Evolutionary conservation across 108 stramenopile species (phyloP).

Genomic region (Cyclotella kingstonii): DNA sequence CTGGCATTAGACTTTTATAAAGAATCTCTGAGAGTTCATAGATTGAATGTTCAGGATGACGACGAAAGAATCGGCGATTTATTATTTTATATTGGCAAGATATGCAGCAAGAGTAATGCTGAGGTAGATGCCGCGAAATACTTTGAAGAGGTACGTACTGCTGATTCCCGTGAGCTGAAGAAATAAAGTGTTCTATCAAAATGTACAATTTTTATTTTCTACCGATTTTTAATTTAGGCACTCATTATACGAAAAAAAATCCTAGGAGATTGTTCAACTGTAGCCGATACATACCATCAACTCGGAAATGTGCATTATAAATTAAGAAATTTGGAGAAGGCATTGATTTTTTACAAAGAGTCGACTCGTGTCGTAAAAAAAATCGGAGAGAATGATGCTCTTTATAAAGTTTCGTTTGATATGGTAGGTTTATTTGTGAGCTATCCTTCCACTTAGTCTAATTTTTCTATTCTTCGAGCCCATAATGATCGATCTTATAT

Average conservation of each 20-base stretch:
- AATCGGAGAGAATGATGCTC: conserved; percentile 14
- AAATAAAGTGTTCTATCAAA: no score
- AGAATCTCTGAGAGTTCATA: conserved; percentile 39
- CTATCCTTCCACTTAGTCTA: neutral
- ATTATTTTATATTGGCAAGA: conserved; percentile 34
- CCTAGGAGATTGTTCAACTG: conserved; percentile 20
- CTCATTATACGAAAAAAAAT: conserved; percentile 24
- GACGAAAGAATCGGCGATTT: conserved; percentile 30
- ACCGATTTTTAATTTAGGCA: conserved; percentile 5
- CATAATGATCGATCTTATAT: no score
- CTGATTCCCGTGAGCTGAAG: no score
- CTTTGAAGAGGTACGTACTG: conserved; percentile 31
- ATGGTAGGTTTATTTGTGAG: conserved; percentile 15
- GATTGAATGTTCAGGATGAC: conserved; percentile 29
- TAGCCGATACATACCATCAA: conserved; percentile 40
- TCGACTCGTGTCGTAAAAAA: conserved; percentile 34
- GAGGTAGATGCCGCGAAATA: conserved; percentile 26
- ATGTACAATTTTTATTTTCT: neutral
- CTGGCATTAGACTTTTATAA: conserved; percentile 40
- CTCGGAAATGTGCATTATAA: conserved; percentile 29
- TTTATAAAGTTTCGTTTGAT: conserved; percentile 30
- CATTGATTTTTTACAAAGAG: conserved; percentile 44
- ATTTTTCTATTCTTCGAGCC: neutral
- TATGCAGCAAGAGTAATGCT: conserved; percentile 5
- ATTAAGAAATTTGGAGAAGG: conserved; percentile 28